phyloP scores from a whole-genome alignment of 441 rosid species.

The Gossypium trilobum region DNA sequence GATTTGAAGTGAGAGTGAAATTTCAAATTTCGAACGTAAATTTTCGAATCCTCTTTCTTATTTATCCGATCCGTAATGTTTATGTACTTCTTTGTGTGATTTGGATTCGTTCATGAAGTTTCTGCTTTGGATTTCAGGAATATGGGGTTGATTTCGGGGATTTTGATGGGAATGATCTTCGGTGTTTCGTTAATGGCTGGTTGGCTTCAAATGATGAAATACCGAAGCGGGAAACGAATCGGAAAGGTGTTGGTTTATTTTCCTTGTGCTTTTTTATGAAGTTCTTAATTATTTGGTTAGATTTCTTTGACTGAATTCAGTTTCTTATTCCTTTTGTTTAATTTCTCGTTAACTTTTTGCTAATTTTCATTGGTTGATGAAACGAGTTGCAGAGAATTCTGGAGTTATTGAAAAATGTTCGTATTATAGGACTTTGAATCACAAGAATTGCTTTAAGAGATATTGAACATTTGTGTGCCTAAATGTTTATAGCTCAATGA shows the following conservation, averaged over 20 bases:
- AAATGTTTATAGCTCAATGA: neutral
- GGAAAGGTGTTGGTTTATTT: conserved; percentile 44
- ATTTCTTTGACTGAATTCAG: neutral
- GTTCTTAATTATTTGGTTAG: neutral
- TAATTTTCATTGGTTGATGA: neutral
- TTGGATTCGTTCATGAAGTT: conserved; percentile 6
- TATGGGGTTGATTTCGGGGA: conserved; percentile 86
- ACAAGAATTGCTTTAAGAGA: neutral
- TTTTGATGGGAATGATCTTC: conserved; percentile 59
- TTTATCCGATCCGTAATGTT: neutral
- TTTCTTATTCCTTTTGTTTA: neutral
- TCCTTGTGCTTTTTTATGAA: neutral
- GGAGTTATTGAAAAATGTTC: neutral
- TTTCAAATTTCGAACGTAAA: neutral
- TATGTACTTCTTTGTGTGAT: neutral
- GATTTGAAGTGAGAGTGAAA: neutral
- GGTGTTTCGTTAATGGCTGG: conserved; percentile 88
- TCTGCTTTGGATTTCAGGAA: conserved; percentile 20
- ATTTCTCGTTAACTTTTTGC: neutral
- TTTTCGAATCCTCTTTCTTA: neutral
- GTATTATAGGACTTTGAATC: neutral
- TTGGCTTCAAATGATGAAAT: conserved; percentile 84
- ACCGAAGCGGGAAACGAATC: conserved; percentile 66
- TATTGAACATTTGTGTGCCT: neutral
- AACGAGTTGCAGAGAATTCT: neutral